Evolutionary conservation across 2,329 filamentous ascomycete genomes (phyloP).

Genomic region (Fusarium nodosum): DNA sequence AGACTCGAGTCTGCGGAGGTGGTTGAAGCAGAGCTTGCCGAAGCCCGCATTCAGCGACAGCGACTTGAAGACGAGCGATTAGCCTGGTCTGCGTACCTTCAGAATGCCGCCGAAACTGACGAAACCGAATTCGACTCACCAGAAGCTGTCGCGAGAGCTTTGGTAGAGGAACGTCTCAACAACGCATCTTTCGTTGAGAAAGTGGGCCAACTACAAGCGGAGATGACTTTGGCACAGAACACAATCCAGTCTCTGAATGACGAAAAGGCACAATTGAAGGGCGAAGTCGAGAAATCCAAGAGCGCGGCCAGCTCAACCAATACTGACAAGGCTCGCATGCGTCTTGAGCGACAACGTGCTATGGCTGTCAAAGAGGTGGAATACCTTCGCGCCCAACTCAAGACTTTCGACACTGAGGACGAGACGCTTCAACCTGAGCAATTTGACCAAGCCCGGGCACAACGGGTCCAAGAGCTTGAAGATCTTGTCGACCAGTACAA

Average conservation of each 20-base stretch:
- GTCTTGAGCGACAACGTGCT: constrained; percentile 86
- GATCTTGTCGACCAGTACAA: constrained; percentile 90
- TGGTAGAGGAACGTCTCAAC: constrained; percentile 85
- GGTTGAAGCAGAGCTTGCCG: constrained; percentile 81
- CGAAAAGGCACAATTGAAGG: constrained; percentile 73
- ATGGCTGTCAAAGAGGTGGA: constrained; percentile 94
- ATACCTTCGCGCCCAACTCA: constrained; percentile 91
- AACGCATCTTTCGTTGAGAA: constrained; percentile 84
- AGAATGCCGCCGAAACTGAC: constrained; percentile 72
- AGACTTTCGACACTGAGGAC: constrained; percentile 89
- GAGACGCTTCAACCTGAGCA: constrained; percentile 85
- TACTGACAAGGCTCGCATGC: constrained; percentile 76
- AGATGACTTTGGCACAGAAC: constrained; percentile 81
- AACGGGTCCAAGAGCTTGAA: constrained; percentile 85
- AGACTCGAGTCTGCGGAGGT: constrained; percentile 81
- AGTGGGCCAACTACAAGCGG: constrained; percentile 82
- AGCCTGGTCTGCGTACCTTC: constrained; percentile 88
- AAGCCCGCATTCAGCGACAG: constrained; percentile 85
- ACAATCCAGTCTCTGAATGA: constrained; percentile 78
- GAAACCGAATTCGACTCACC: constrained; percentile 87
- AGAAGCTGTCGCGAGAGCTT: constrained; percentile 85
- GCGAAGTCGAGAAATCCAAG: constrained; percentile 79
- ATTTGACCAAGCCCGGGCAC: constrained; percentile 79
- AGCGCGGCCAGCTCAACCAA: constrained; percentile 61
- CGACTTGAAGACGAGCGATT: constrained; percentile 88